Evolutionary conservation across 1,139 yeast species (phyloP).

Genomic region (Lodderomyces metapsilosis): DNA sequence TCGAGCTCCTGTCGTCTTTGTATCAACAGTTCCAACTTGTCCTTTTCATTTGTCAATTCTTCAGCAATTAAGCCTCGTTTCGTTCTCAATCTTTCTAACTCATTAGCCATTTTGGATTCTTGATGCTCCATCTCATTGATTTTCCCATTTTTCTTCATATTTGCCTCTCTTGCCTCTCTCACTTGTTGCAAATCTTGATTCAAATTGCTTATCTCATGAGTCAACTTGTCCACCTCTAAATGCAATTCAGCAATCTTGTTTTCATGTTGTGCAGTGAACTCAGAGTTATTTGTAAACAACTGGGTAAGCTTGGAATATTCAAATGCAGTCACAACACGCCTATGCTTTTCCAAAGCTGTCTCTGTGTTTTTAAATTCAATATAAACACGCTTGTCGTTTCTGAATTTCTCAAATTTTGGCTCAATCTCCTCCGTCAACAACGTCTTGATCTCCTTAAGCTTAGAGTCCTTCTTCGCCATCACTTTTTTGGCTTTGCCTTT

Average conservation of each 20-base stretch:
- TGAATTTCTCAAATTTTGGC: slow-evolving; percentile 81
- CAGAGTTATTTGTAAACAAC: slow-evolving; percentile 41
- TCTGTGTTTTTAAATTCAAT: slow-evolving; percentile 86
- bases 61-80: slow-evolving; percentile 56
- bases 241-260: slow-evolving; percentile 34
- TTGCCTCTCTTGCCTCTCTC: slow-evolving; percentile 55
- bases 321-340: slow-evolving; percentile 75
- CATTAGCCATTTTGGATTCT: slow-evolving; percentile 62
- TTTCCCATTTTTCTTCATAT: slow-evolving; percentile 60
- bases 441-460: slow-evolving; percentile 72
- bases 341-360: slow-evolving; percentile 72
- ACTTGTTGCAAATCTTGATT: slow-evolving; percentile 61
- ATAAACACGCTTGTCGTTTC: slow-evolving; percentile 78
- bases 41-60: slow-evolving; percentile 50
- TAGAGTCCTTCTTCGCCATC: slow-evolving; percentile 86
- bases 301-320: slow-evolving; percentile 54
- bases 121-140: slow-evolving; percentile 58
- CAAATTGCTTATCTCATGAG: slow-evolving; percentile 57
- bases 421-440: slow-evolving; percentile 84
- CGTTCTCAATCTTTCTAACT: slow-evolving; percentile 66
- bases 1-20: slow-evolving; percentile 20
- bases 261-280: slow-evolving; percentile 36
- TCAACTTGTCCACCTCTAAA: slow-evolving; percentile 41
- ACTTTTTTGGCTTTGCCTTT: slow-evolving; percentile 90
- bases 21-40: slow-evolving; percentile 8